Evolutionary conservation across 768 basidiomycete genomes (phyloP), one percentile per base, ranked within the genome.

Genomic region (Hypholoma sublateritium): DNA sequence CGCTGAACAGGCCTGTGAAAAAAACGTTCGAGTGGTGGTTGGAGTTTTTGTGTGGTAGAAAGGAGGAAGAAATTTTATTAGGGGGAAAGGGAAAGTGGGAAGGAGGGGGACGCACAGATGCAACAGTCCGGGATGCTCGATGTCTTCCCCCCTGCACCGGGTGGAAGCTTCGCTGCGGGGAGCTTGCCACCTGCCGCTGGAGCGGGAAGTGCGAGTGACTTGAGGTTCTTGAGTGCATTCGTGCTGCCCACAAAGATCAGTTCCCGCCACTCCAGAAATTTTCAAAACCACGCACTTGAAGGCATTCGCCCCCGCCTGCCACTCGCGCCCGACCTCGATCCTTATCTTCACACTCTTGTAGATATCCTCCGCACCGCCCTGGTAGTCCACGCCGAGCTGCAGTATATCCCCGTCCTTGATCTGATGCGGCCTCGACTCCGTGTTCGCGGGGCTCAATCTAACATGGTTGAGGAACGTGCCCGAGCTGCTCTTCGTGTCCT

Each of bases 381-480:
- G 95, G 73, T 97, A 99, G 69, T 98, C 95, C 24, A 98, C 93
- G 2, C 96, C 95, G 0, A 98, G 85, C 73, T 98, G 96, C 17
- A 98, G 73, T 25, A 98, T 82, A 74, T 98, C 95, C 1, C 96
- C 96, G 59, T 98, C 95, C 73, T 90, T 93, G 64, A 98, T 78
- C 59, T 83, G 83, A 58, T 80, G 87, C 0, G 93, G 83, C 37
- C 85, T 76, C 4, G 87, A 89, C 69, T 96, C 95, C 6, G 84
- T 81, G 47, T 89, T 89, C 11, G 95, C 94, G 0, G 87, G 79
- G 36, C 87, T 87, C n/a, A 98, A 80, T 45, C 95, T 75, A 53
- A 95, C 85, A 68, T 98, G 95, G 70, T 99, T 99, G 59, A 98
- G 78, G 69, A 98, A 98, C 1, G 96, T 99, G 22, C 96, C 96